A percentile compares a stretch with the other conserved stretches of the same genome.
phyloP scores from a whole-genome alignment of 345 rosid genomes.

The Eutrema yunnanense region DNA sequence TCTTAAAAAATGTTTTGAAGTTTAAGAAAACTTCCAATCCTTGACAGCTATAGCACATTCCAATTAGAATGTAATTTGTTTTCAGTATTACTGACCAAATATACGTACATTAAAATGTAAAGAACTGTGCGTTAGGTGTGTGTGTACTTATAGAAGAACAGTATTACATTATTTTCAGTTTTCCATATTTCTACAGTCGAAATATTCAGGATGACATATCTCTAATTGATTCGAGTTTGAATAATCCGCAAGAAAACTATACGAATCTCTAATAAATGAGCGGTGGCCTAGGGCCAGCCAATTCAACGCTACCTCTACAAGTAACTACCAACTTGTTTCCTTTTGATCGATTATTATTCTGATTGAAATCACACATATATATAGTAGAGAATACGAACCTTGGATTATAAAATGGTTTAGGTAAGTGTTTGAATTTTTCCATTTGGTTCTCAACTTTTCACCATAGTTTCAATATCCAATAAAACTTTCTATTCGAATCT shows the following conservation, averaged over 20 bases:
- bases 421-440: background rate
- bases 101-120: background rate
- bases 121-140: background rate
- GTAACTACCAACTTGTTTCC: background rate
- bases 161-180: background rate
- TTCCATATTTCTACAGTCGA: background rate
- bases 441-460: background rate
- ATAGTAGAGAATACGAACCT: background rate
- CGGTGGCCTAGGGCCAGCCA: slow-evolving; percentile 10
- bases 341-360: background rate
- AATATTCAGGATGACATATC: background rate
- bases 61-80: too few species aligned
- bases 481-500: background rate
- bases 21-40: too few species aligned
- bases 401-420: background rate
- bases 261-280: background rate
- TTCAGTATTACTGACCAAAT: too few species aligned
- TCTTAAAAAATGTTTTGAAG: too few species aligned
- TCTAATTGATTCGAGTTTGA: slow-evolving; percentile 5
- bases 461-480: background rate
- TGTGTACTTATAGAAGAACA: background rate
- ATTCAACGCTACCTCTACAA: background rate
- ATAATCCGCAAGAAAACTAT: background rate
- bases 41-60: too few species aligned
- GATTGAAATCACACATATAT: background rate